Evolutionary conservation across 1,284 basidiomycete genomes (phyloP), one percentile per base, ranked within the genome.

Genomic region (Xanthoconium separans): DNA sequence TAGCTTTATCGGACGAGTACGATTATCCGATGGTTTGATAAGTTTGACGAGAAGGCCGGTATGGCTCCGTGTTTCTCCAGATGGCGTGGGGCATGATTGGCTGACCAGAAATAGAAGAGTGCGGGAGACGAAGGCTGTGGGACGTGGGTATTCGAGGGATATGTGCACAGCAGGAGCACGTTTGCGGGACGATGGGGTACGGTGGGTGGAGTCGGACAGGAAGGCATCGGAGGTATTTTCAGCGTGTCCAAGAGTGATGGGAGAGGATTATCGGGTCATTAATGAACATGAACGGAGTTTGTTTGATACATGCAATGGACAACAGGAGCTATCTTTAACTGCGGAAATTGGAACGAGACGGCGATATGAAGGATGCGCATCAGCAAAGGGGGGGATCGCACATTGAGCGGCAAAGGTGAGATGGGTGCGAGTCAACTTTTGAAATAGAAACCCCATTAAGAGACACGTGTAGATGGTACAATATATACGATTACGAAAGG

Each of bases 21-120:
- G 81, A 40, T 63, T 77, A 53, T 69, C 73, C 12, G 82, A 83
- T 60, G 82, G 82, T 20, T 68, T 82, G 50, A 70, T 81, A 34
- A 71, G 74, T 39, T 61, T 83, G 52, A 64, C 68, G 44, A 64
- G 72, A 51, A 63, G 72, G 55, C 58, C 61, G 53, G 73, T 75
- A 57, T 24, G 68, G 39, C 9, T 40, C 39, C 20, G 39, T 40
- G 39, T 40, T 57, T 53, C 43, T 22, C 44, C 18, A 16, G 12
- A 41, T 54, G 15, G 20, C 13, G 39, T 6, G 10, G 11, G 33
- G 40, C 54, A 52, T 58, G 18, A 57, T 53, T 43, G 20, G 18
- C 18, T 15, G 15, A 8, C 46, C 29, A 44, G 42, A 33, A 40
- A 51, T 54, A 69, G 68, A 71, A 70, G 48, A 43, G 36, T 12